phyloP scores from a whole-genome alignment of 495 filamentous ascomycete genomes.

The Hypoxylon rickii region DNA sequence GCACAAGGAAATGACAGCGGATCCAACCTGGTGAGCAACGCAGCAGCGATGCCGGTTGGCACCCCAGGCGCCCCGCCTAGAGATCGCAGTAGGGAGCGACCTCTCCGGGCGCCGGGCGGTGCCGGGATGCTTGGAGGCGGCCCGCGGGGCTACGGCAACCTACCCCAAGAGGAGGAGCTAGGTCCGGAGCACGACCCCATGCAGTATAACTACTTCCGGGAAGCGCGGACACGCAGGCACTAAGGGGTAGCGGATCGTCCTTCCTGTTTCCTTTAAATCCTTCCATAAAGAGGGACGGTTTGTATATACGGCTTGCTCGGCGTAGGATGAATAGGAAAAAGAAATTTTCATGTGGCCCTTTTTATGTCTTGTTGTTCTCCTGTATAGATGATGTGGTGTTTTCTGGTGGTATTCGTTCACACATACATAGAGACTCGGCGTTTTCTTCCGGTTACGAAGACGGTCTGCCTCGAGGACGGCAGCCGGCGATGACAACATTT shows the following conservation, averaged over 20 bases:
- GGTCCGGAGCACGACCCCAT: constrained; percentile 41
- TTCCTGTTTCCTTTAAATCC: too few relatives aligned
- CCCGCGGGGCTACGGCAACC: constrained; percentile 55
- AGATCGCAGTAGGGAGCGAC: constrained; percentile 42
- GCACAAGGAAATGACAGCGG: constrained; percentile 49
- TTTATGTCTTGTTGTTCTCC: constrained; percentile 5
- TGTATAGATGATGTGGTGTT: constrained; percentile 21
- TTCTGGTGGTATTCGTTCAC: constrained; percentile 6
- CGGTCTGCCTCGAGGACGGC: constrained; percentile 14
- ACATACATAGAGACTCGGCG: constrained; percentile 18
- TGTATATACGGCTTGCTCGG: constrained; percentile 25
- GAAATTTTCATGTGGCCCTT: too few relatives aligned
- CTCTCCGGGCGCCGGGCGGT: constrained; percentile 35
- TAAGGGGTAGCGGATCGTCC: constrained; percentile 4
- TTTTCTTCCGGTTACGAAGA: constrained; percentile 19
- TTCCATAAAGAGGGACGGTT: neutral
- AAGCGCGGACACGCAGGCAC: constrained; percentile 31
- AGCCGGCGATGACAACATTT: constrained; percentile 19
- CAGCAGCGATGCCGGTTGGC: constrained; percentile 46
- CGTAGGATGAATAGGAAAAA: constrained; percentile 26
- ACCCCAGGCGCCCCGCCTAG: constrained; percentile 27
- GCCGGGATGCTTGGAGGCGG: constrained; percentile 55
- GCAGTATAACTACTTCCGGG: constrained; percentile 45
- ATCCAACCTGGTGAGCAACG: constrained; percentile 48
- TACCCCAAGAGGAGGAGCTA: constrained; percentile 50